phyloP scores from a whole-genome alignment of 805 yeast species.

The Wickerhamiella hasegawae region DNA sequence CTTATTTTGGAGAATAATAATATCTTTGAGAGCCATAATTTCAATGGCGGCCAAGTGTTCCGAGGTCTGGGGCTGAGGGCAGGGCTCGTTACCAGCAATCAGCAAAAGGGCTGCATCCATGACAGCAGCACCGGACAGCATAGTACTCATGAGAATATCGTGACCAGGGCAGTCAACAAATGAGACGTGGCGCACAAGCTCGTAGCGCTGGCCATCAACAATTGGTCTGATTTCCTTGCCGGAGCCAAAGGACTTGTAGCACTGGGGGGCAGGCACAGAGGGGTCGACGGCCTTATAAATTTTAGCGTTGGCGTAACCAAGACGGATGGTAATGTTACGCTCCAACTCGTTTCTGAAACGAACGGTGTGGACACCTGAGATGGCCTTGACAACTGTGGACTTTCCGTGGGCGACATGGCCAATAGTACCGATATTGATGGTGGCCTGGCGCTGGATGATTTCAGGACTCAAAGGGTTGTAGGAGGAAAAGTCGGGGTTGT shows the following conservation, averaged over 20 bases:
- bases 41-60: conserved; percentile 99
- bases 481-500: conserved; percentile 62
- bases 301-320: conserved; percentile 98
- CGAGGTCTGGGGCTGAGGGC: conserved; percentile 99
- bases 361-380: conserved; percentile 97
- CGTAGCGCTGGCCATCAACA: conserved; percentile 75
- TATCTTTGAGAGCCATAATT: conserved; percentile 96
- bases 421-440: conserved; percentile 93
- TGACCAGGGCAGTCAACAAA: conserved; percentile 99
- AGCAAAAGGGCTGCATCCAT: conserved; percentile 97
- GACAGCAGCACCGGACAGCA: conserved; percentile 99
- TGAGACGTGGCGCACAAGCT: conserved; percentile 86
- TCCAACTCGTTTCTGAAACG: conserved; percentile 98
- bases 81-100: conserved; percentile 96
- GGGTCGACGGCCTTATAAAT: conserved; percentile 84
- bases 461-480: conserved; percentile 86
- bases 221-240: conserved; percentile 91
- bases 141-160: conserved; percentile 99
- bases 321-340: conserved; percentile 95
- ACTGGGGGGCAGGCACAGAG: conserved; percentile 81
- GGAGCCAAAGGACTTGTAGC: conserved; percentile 86
- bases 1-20: conserved; percentile 89
- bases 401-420: conserved; percentile 88
- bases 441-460: conserved; percentile 91
- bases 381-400: conserved; percentile 85